Base-by-base conservation (phyloP, 805 yeast species). In the Ogataea paraovalis region DNA sequence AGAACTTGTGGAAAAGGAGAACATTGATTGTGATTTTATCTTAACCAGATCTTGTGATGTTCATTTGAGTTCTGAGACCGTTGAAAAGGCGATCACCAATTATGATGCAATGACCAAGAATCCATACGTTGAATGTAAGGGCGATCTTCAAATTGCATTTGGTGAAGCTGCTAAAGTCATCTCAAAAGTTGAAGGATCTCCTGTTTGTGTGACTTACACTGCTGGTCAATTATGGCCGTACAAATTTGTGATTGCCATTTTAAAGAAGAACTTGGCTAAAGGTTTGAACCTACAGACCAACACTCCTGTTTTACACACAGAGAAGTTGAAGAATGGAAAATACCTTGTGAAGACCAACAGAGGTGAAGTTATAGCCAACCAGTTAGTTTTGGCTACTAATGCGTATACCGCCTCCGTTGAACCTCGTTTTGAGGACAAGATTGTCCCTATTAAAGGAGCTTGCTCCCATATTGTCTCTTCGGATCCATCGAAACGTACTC, bases 201-300 rank as follows among this genome's bases (percentile, higher is more conserved):
- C 56, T 13, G 65, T 69, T 14, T 66, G 69, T 19, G 45, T 72
- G 25, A 59, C 67, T 1, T 66, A 64, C 48, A 71, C 75, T 3
- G 76, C 77, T 3, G 72, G 74, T 5, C 68, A 71, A 4, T 57
- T 74, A 42, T 73, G 76, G 68, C 76, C 79, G 3, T 71, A 75
- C 55, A 69, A 69, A 51, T 55, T 75, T 2, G 62, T 72, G 41
- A 57, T 61, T 3, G 56, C 61, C 1, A 18, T 34, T 34, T 16
- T 34, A 16, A 34, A 34, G 38, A 34, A 34, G 12, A n/a, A n/a
- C 19, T 34, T 34, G 12, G 38, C 38, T 16, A 34, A 34, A 34
- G 38, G 38, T 34, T 7, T 34, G 21, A 34, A 34, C 20, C 12
- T 34, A 34, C 38, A 34, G 21, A 34, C 38, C 38, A 34, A 34